phyloP scores from a whole-genome alignment of 768 basidiomycete species.

The Lenzites betulinus region DNA sequence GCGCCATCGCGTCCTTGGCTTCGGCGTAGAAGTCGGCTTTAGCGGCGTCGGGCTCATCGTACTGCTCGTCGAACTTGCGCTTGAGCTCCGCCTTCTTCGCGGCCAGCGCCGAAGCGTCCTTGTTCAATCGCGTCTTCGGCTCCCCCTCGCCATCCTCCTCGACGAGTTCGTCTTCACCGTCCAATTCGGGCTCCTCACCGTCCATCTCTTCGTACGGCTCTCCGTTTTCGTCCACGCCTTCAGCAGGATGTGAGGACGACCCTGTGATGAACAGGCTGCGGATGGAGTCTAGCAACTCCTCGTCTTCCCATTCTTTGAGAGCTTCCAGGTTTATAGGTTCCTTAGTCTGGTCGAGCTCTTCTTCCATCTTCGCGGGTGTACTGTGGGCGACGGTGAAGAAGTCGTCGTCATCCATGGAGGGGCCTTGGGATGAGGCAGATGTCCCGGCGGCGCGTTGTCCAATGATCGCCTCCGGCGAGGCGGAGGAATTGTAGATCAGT shows the following conservation, averaged over 20 bases:
- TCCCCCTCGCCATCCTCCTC: conserved; percentile 39
- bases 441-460: not conserved
- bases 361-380: conserved; percentile 40
- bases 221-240: conserved; percentile 39
- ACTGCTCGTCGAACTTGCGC: conserved; percentile 95
- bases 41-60: conserved; percentile 82
- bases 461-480: conserved; percentile 67
- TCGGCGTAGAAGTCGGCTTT: conserved; percentile 89
- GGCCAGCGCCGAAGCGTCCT: conserved; percentile 55
- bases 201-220: conserved; percentile 43
- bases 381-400: conserved; percentile 66
- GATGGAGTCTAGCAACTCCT: conserved; percentile 83
- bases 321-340: conserved; percentile 49
- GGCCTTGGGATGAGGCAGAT: conserved; percentile 19
- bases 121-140: conserved; percentile 21
- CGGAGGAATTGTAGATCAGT: conserved; percentile 76
- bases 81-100: conserved; percentile 91
- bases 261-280: conserved; percentile 91
- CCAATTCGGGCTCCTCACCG: conserved; percentile 32
- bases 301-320: conserved; percentile 80
- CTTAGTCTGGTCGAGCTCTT: conserved; percentile 72
- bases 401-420: conserved; percentile 60
- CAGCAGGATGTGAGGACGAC: conserved; percentile 37
- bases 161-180: conserved; percentile 42
- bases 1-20: conserved; percentile 89